Evolutionary conservation across 805 yeast species (phyloP), one percentile per base, ranked within the genome.

Genomic region (Yarrowia porcina): DNA sequence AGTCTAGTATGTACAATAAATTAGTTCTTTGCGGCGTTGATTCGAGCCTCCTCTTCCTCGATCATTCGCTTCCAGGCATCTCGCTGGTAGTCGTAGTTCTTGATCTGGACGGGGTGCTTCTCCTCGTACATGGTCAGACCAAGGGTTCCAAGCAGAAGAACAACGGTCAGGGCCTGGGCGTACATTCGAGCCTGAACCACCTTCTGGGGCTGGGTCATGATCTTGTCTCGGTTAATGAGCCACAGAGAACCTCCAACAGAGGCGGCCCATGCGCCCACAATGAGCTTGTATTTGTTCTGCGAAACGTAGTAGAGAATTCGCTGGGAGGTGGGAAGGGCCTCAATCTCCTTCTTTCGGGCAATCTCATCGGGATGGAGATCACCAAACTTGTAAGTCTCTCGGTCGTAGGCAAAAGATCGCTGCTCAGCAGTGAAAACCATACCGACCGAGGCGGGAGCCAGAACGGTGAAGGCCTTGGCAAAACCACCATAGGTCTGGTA

Each of bases 101-200:
- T 41, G 39, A 56, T 41, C 28, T 56, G 28, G 21, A 56, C 9
- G 39, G 61, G 61, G 39, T 56, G 47, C 38, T 28, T 39, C 67
- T 63, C 47, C 30, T 66, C 56, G 86, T 75, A 59, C 85, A 30
- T 84, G 70, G 63, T 44, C 47, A 69, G 54, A 52, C 64, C 63
- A 64, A 90, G 81, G 0, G 94, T 83, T 21, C 85, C 90, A 62
- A 89, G 74, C 67, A 89, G 76, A 65, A 89, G 76, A 11, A 82
- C 81, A 61, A 90, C 91, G 1, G 96, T 88, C 62, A 88, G 75
- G 67, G 87, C 89, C 74, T 90, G 96, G 11, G 96, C 96, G 72
- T 89, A 89, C 88, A 89, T 89, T 82, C 96, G 85, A 32, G 96
- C 96, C 72, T 87, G 92, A 33, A 88, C 94, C 54, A 88, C 83